Conservation (phyloP, 2,329 filamentous ascomycete genomes). For the Fusarium sp. region DNA sequence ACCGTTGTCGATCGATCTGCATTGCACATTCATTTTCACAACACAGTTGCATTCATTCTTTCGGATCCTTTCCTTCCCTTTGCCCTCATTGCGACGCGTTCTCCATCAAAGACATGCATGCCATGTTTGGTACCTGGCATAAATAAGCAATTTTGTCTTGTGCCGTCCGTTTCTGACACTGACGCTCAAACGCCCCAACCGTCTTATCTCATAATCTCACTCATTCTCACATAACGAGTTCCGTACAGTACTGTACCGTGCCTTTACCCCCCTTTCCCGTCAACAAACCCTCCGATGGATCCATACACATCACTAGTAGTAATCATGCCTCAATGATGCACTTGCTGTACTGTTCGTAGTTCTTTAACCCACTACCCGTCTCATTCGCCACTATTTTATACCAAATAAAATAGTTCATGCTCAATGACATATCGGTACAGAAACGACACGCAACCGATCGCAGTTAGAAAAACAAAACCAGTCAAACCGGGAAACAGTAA, state of each 20-base stretch:
- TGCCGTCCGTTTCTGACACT: slow-evolving; percentile 23
- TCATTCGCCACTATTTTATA: slow-evolving; percentile 29
- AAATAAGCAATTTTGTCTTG: slow-evolving; percentile 21
- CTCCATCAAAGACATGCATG: slow-evolving; percentile 11
- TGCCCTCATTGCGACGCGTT: background rate
- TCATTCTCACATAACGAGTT: background rate
- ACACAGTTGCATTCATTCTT: background rate
- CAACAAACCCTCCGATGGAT: slow-evolving; percentile 14
- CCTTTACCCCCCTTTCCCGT: background rate
- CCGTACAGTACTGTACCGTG: background rate
- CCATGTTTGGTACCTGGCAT: slow-evolving; percentile 15
- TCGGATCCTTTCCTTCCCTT: background rate
- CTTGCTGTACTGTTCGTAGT: background rate
- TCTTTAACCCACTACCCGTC: background rate
- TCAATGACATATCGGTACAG: slow-evolving; percentile 25
- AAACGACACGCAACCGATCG: slow-evolving; percentile 38
- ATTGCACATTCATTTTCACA: slow-evolving; percentile 1
- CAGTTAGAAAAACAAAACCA: slow-evolving; percentile 10
- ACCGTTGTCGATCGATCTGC: slow-evolving; percentile 30
- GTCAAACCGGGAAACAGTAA: slow-evolving; percentile 35
- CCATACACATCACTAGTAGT: slow-evolving; percentile 1
- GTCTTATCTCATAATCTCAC: slow-evolving; percentile 2
- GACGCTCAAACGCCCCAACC: slow-evolving; percentile 29
- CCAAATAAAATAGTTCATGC: slow-evolving; percentile 26
- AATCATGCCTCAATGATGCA: slow-evolving; percentile 20